Percentiles rank a stretch among this genome's conserved stretches.
Evolutionary conservation across 371 early-diverging fungal species (phyloP).

Genomic region (Paramicrosporidium saccamoebae): DNA sequence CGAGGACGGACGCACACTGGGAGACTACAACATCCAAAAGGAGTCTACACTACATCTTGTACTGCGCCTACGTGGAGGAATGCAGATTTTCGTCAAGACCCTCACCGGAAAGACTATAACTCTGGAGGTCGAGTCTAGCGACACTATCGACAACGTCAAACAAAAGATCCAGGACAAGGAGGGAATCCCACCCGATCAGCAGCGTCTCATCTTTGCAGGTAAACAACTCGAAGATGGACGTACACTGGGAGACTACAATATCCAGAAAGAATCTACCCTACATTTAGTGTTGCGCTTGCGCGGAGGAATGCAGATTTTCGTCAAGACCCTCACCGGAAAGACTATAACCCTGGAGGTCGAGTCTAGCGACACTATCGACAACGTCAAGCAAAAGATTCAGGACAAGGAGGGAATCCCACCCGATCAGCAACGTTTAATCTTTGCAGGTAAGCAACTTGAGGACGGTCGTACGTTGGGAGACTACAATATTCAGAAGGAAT

Average conservation of each 20-base stretch:
- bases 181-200: conserved; percentile 54
- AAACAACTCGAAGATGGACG: conserved; percentile 50
- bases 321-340: conserved; percentile 63
- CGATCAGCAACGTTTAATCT: conserved; percentile 77
- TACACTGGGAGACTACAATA: conserved; percentile 29
- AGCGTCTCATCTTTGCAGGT: conserved; percentile 45
- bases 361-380: conserved; percentile 33
- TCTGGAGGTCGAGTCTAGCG: conserved; percentile 58
- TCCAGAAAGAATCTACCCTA: conserved; percentile 59
- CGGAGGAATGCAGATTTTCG: conserved; percentile 19
- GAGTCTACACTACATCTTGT: conserved; percentile 90
- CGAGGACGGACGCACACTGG: conserved; percentile 35
- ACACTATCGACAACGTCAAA: conserved; percentile 71
- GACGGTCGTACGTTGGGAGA: conserved; percentile 56
- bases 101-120: conserved; percentile 80
- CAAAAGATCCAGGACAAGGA: conserved; percentile 83
- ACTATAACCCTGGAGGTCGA: conserved; percentile 56
- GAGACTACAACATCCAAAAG: conserved; percentile 44
- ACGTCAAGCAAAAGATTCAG: conserved; percentile 27
- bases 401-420: conserved; percentile 16
- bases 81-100: conserved; percentile 83
- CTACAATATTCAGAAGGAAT: conserved; percentile 68
- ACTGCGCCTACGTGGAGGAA: conserved; percentile 86
- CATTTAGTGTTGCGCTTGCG: conserved; percentile 14
- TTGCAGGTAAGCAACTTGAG: conserved; percentile 87